Percentiles rank a stretch among this genome's conserved stretches.
Conservation (phyloP, 345 rosid species). For the Bruguiera gymnorhiza region DNA sequence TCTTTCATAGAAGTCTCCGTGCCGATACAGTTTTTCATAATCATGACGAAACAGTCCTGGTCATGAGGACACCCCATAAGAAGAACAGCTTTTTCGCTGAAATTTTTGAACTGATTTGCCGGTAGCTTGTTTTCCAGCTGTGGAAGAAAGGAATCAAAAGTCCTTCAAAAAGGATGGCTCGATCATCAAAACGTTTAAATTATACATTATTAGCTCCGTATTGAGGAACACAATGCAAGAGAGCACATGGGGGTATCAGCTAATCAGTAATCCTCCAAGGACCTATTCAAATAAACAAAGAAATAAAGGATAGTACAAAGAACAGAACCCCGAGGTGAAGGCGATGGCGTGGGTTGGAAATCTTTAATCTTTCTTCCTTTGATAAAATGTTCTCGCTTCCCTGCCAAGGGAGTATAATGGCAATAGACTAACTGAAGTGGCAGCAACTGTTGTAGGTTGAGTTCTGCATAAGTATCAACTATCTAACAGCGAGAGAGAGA, state of each 20-base stretch:
- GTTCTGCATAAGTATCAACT: constrained; percentile 20
- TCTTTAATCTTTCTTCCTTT: constrained; percentile 20
- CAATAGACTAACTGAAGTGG: constrained; percentile 9
- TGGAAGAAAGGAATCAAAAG: constrained; percentile 27
- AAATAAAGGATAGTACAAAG: constrained; percentile 19
- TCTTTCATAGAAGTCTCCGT: constrained; percentile 2
- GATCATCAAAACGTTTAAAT: constrained; percentile 40
- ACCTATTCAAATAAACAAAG: constrained; percentile 24
- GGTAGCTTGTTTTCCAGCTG: constrained; percentile 13
- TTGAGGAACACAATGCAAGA: constrained; percentile 74
- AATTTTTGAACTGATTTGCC: constrained; percentile 17
- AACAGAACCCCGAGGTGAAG: constrained; percentile 74
- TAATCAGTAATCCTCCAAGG: constrained; percentile 16
- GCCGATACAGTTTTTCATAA: not conserved
- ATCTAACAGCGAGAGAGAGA: not conserved
- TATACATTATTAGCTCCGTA: constrained; percentile 34
- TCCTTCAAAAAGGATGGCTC: constrained; percentile 37
- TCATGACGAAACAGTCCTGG: not conserved
- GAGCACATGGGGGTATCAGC: constrained; percentile 52
- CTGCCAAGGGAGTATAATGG: constrained; percentile 34
- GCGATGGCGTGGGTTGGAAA: constrained; percentile 34
- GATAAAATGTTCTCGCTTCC: constrained; percentile 42
- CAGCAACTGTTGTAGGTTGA: constrained; percentile 13
- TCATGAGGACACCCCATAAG: not conserved
- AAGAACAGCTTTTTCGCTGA: constrained; percentile 13